A percentile compares a stretch with the other conserved stretches of the same genome.
These are phyloP conservation scores for Cubamyces sp. DNA, from an alignment of 768 basidiomycete species.

Conservation along the genomic window DNA sequence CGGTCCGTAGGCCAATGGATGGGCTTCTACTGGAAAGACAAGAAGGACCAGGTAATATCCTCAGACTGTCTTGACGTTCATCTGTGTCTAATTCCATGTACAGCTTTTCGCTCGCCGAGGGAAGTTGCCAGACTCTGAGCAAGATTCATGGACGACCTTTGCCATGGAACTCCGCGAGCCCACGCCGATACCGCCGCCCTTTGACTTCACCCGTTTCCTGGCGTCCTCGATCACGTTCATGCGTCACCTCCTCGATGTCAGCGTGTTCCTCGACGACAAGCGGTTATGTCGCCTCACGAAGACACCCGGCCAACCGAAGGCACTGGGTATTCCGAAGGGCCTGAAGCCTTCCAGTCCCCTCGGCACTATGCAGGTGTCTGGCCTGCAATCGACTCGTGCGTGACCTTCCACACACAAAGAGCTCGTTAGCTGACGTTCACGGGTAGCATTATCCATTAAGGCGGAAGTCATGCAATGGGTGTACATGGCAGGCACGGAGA, in stretches of 20 bases:
- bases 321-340: slow-evolving; percentile 55
- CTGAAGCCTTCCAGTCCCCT: slow-evolving; percentile 59
- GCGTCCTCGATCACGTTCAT: slow-evolving; percentile 94
- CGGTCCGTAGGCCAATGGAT: slow-evolving; percentile 73
- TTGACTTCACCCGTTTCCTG: slow-evolving; percentile 90
- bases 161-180: slow-evolving; percentile 87
- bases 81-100: slow-evolving; percentile 9
- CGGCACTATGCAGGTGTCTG: slow-evolving; percentile 69
- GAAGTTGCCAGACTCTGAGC: slow-evolving; percentile 48
- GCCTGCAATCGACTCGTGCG: slow-evolving; percentile 68
- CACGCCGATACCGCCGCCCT: slow-evolving; percentile 74
- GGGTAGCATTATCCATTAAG: slow-evolving; percentile 60
- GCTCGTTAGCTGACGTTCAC: slow-evolving; percentile 8
- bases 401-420: slow-evolving; percentile 8
- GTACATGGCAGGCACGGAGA: slow-evolving; percentile 67
- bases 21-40: slow-evolving; percentile 96
- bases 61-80: neutral
- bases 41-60: slow-evolving; percentile 74
- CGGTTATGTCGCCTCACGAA: slow-evolving; percentile 71
- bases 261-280: slow-evolving; percentile 82
- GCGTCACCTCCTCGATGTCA: slow-evolving; percentile 72
- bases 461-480: slow-evolving; percentile 84
- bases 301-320: slow-evolving; percentile 53
- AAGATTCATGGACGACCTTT: slow-evolving; percentile 78
- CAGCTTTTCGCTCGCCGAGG: slow-evolving; percentile 87